Percentiles rank a stretch among this genome's conserved stretches.
These are phyloP conservation scores for Fusarium beomiforme DNA, from an alignment of 2,329 filamentous ascomycete species.

Conservation along the genomic window DNA sequence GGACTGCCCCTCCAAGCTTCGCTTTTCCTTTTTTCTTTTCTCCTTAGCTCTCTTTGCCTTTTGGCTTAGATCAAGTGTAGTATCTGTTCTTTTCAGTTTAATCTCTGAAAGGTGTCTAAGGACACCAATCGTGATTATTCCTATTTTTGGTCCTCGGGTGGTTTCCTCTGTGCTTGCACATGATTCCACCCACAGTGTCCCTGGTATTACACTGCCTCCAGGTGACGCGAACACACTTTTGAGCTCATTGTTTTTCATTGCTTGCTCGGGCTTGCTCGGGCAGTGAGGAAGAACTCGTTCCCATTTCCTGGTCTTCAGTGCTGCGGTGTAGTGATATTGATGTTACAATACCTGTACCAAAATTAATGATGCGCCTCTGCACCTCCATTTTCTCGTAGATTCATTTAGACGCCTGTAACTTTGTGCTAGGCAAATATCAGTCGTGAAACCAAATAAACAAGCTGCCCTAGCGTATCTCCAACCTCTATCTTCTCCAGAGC, in stretches of 20 bases:
- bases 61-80: conserved; percentile 93
- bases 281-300: conserved; percentile 59
- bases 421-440: conserved; percentile 5
- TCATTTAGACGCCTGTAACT: background rate
- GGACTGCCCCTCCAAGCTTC: conserved; percentile 15
- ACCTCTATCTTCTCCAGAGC: conserved; percentile 14
- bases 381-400: background rate
- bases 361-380: background rate
- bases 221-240: conserved; percentile 51
- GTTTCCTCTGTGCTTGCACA: conserved; percentile 56
- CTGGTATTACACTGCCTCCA: conserved; percentile 47
- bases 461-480: conserved; percentile 19
- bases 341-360: fast-evolving
- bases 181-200: conserved; percentile 54
- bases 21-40: conserved; percentile 44
- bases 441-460: background rate
- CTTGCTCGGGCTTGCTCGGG: conserved; percentile 49
- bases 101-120: conserved; percentile 87
- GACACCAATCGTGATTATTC: conserved; percentile 82
- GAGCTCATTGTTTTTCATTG: conserved; percentile 52
- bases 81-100: conserved; percentile 99
- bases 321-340: no score
- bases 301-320: background rate
- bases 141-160: conserved; percentile 62
- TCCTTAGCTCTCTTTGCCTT: conserved; percentile 60